phyloP scores from a whole-genome alignment of 2,329 filamentous ascomycete species.

The Microthyrium microscopicum region DNA sequence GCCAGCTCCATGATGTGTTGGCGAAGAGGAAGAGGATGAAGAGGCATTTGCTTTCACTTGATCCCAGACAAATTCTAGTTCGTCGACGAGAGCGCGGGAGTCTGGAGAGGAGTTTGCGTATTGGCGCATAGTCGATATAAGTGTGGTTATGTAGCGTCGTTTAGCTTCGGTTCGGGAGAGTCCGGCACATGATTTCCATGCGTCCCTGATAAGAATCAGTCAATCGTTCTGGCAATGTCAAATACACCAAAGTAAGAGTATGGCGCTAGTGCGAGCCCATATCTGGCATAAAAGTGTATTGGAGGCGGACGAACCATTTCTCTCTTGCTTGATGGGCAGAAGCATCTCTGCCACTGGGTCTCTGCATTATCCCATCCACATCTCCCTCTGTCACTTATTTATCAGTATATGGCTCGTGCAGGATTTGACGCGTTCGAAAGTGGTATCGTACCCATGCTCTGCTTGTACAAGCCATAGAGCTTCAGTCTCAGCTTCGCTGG shows the following conservation, averaged over 20 bases:
- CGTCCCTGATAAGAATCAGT: constrained; percentile 43
- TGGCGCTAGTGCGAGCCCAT: too few species aligned
- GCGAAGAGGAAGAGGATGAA: constrained; percentile 37
- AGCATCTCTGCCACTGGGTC: constrained; percentile 40
- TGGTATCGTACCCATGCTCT: constrained; percentile 57
- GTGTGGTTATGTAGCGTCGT: constrained; percentile 76
- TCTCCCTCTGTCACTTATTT: constrained; percentile 53
- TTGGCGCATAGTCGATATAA: constrained; percentile 93
- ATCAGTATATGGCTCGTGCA: constrained; percentile 3
- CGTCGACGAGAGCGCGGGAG: constrained; percentile 70
- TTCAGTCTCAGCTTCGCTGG: constrained; percentile 71
- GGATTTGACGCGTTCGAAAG: not conserved
- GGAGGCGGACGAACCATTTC: constrained; percentile 41
- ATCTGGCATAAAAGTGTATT: not conserved
- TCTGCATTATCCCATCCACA: constrained; percentile 83
- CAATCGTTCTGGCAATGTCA: not conserved
- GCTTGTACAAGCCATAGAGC: constrained; percentile 96
- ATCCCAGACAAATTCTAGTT: constrained; percentile 99
- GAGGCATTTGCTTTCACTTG: constrained; percentile 77
- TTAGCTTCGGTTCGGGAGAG: constrained; percentile 84
- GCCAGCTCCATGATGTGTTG: too few species aligned
- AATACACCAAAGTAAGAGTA: too few species aligned
- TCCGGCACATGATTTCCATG: constrained; percentile 79
- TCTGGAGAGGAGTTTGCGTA: constrained; percentile 78
- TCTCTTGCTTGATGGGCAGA: constrained; percentile 38